A percentile compares a stretch with the other conserved stretches of the same genome.
Evolutionary conservation across 2,329 filamentous ascomycete genomes (phyloP).

Genomic region (Chalaropsis thielavioides): DNA sequence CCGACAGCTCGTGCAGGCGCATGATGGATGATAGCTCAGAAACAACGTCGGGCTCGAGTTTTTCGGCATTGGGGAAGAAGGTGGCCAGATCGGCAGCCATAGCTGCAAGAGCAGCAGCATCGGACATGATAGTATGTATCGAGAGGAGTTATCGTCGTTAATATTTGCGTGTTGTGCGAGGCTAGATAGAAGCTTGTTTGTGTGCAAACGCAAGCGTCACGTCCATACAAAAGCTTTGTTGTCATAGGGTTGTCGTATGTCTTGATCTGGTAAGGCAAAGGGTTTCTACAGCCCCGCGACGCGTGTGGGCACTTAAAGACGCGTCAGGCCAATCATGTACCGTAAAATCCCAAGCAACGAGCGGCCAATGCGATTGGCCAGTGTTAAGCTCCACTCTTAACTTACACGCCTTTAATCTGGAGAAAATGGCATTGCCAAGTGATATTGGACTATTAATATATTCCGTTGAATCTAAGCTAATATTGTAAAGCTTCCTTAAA

Average conservation of each 20-base stretch:
- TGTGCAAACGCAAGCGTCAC: background rate
- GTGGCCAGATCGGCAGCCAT: constrained; percentile 28
- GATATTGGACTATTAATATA: background rate
- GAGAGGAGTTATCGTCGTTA: background rate
- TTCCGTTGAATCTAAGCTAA: background rate
- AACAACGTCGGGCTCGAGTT: constrained; percentile 62
- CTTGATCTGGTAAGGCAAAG: background rate
- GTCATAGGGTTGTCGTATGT: background rate
- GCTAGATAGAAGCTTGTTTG: background rate
- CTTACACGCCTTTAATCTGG: background rate
- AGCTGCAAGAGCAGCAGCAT: constrained; percentile 7
- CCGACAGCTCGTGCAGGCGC: constrained; percentile 63
- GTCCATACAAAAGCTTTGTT: background rate
- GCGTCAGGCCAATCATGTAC: constrained; percentile 12
- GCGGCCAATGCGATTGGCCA: constrained; percentile 7
- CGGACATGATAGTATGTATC: constrained; percentile 7
- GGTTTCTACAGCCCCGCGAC: constrained; percentile 10
- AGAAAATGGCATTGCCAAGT: background rate
- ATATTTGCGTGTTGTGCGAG: background rate
- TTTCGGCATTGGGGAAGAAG: constrained; percentile 40
- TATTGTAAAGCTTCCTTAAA: background rate
- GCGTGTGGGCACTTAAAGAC: constrained; percentile 12
- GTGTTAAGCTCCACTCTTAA: background rate
- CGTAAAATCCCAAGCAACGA: background rate
- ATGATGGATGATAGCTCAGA: constrained; percentile 74